Conservation (phyloP, 306 rosid genomes). For the Rubus idaeus region DNA sequence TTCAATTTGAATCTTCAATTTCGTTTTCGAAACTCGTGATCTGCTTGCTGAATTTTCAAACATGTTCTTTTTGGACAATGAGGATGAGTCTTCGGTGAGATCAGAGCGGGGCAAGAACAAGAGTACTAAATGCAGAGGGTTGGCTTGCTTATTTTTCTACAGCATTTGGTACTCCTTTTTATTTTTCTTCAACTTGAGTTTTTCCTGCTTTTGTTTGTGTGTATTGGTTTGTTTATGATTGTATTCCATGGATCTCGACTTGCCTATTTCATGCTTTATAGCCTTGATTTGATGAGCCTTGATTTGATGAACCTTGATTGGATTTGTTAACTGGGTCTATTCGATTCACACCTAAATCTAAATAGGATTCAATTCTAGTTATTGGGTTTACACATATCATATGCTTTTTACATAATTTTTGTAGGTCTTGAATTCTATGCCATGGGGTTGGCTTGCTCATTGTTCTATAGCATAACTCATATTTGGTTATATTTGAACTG, state of each 20-base stretch:
- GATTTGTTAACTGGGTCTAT: not conserved
- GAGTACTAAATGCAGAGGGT: constrained; percentile 16
- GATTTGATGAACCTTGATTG: constrained; percentile 7
- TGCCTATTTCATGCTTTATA: constrained; percentile 16
- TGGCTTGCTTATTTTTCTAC: too few species aligned
- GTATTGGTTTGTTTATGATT: not conserved
- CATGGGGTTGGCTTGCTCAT: not conserved
- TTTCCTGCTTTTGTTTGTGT: not conserved
- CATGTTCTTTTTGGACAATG: constrained; percentile 36
- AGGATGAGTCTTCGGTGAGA: not conserved
- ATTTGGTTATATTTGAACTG: constrained; percentile 26
- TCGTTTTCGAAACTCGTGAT: not conserved
- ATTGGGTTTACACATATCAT: not conserved
- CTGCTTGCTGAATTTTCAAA: constrained; percentile 5
- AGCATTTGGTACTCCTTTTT: constrained; percentile 68
- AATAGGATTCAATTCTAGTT: not conserved
- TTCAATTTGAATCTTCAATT: not conserved
- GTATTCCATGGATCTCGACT: constrained; percentile 45
- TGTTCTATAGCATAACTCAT: not conserved
- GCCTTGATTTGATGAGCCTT: constrained; percentile 14
- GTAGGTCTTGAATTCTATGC: not conserved
- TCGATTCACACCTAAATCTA: constrained; percentile 7
- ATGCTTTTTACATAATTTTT: not conserved
- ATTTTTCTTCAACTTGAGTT: not conserved
- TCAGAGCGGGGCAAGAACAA: constrained; percentile 27